Percentiles rank a stretch among this genome's conserved stretches.
Conservation (phyloP, 2,329 filamentous ascomycete species). For the Colletotrichum sublineola region DNA sequence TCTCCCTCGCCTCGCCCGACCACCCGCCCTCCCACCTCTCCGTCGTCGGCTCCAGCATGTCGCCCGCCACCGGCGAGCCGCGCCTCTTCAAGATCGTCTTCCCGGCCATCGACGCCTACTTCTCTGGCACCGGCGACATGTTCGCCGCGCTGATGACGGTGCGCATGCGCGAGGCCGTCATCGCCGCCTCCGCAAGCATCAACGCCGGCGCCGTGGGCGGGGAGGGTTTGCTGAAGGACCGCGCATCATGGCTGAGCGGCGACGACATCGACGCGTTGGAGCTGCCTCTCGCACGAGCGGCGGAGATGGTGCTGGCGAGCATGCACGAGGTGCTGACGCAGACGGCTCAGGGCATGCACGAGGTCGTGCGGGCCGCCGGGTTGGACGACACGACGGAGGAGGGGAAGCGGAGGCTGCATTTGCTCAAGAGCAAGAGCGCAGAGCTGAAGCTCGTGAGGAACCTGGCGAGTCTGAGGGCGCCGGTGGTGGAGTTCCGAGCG, state of each 20-base stretch:
- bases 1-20: constrained; percentile 73
- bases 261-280: constrained; percentile 78
- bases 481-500: constrained; percentile 74
- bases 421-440: constrained; percentile 84
- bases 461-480: constrained; percentile 74
- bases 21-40: constrained; percentile 68
- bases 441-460: constrained; percentile 89
- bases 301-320: constrained; percentile 88
- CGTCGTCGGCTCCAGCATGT: constrained; percentile 82
- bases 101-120: constrained; percentile 91
- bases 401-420: constrained; percentile 70
- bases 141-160: constrained; percentile 93
- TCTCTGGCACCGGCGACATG: constrained; percentile 98
- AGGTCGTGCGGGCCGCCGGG: constrained; percentile 59
- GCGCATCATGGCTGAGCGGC: constrained; percentile 79
- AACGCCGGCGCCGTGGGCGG: constrained; percentile 19
- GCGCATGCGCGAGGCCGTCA: constrained; percentile 86
- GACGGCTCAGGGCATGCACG: constrained; percentile 75
- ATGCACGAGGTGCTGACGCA: constrained; percentile 88
- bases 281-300: constrained; percentile 85
- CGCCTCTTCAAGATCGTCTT: constrained; percentile 92
- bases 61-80: constrained; percentile 63
- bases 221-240: constrained; percentile 60
- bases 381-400: constrained; percentile 59
- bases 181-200: constrained; percentile 51